Evolutionary conservation across 768 basidiomycete genomes (phyloP).

Genomic region (Pisolithus tinctorius): DNA sequence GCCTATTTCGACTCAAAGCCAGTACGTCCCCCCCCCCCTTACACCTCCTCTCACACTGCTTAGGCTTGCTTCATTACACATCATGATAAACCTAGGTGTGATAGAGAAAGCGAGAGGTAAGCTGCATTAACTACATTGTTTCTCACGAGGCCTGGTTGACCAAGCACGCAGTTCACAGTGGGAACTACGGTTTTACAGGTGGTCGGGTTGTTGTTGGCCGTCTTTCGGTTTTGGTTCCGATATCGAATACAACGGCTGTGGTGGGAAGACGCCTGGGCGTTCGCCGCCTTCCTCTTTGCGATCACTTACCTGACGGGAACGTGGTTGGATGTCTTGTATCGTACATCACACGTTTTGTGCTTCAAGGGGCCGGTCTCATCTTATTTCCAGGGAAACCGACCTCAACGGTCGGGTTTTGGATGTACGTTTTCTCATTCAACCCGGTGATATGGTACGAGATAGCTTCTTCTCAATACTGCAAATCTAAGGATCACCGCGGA

Average conservation of each 20-base stretch:
- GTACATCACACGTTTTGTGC: background rate
- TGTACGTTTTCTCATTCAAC: background rate
- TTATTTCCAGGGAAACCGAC: background rate
- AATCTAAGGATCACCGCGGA: background rate
- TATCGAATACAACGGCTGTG: slow-evolving; percentile 13
- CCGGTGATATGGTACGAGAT: background rate
- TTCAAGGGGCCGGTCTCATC: background rate
- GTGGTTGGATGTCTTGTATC: slow-evolving; percentile 6
- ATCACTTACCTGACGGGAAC: background rate
- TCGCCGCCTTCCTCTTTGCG: slow-evolving; percentile 11
- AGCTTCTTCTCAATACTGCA: background rate
- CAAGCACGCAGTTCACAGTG: too few species aligned
- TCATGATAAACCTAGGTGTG: too few species aligned
- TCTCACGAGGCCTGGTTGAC: too few species aligned
- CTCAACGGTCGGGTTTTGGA: background rate
- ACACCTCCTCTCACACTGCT: too few species aligned
- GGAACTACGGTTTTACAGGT: background rate
- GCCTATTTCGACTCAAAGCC: too few species aligned
- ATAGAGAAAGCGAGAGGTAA: too few species aligned
- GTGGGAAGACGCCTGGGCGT: slow-evolving; percentile 17
- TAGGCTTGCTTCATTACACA: too few species aligned
- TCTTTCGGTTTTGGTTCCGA: slow-evolving; percentile 18
- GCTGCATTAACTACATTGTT: too few species aligned
- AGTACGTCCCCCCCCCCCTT: too few species aligned
- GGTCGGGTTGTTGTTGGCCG: slow-evolving; percentile 2